A percentile compares a stretch with the other conserved stretches of the same genome.
Evolutionary conservation across 345 rosid genomes (phyloP).

Genomic region (Cardamine chenopodiifolia): DNA sequence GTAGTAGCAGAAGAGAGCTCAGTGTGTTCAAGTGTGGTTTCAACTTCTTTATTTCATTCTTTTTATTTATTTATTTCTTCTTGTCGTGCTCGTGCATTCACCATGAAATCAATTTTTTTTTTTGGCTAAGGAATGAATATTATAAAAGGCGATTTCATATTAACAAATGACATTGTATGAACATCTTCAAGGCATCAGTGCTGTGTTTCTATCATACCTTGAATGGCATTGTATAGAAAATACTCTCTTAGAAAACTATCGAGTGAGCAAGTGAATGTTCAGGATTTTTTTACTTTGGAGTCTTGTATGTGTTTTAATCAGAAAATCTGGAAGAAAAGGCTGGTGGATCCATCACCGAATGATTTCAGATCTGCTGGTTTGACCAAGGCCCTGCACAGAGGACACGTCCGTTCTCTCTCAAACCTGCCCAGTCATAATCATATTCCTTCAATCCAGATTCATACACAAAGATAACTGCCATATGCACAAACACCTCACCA

Average conservation of each 20-base stretch:
- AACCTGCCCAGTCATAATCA: constrained; percentile 62
- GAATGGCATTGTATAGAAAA: constrained; percentile 27
- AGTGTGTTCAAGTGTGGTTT: not conserved
- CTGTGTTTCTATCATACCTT: constrained; percentile 32
- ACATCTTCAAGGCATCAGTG: constrained; percentile 39
- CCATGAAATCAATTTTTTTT: not conserved
- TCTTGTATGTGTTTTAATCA: constrained; percentile 47
- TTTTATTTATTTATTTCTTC: not conserved
- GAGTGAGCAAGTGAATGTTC: constrained; percentile 12
- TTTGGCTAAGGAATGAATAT: not conserved
- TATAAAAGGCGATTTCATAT: constrained; percentile 34
- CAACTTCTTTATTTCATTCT: not conserved
- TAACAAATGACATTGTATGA: constrained; percentile 39
- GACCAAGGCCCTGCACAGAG: constrained; percentile 94
- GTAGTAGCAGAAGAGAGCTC: not conserved
- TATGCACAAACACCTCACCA: constrained; percentile 58
- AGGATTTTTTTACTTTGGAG: constrained; percentile 24
- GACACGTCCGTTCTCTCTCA: constrained; percentile 98
- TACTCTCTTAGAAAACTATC: constrained; percentile 31
- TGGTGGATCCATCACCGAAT: constrained; percentile 94
- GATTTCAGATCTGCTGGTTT: constrained; percentile 93
- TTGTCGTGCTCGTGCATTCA: not conserved
- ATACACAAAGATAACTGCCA: constrained; percentile 4
- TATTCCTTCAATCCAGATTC: constrained; percentile 22
- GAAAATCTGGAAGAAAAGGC: constrained; percentile 93